These are phyloP conservation scores for Mycena venus DNA, from an alignment of 768 basidiomycete species.

Conservation along the genomic window DNA sequence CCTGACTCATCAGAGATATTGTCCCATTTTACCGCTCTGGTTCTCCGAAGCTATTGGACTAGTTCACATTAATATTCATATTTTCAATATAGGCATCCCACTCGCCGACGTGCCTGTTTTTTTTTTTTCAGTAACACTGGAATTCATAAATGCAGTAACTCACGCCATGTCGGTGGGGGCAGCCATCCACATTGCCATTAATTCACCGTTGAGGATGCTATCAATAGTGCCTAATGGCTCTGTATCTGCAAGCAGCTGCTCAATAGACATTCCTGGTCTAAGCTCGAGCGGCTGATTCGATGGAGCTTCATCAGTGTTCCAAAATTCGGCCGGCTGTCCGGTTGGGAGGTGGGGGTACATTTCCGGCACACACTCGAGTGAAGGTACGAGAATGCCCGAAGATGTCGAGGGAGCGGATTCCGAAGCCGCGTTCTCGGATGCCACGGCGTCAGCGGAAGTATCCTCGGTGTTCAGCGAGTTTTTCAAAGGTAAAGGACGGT, in stretches of 20 bases:
- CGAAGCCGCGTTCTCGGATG: not conserved
- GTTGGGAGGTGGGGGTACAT: no score
- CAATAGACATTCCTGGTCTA: no score
- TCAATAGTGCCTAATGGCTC: not conserved
- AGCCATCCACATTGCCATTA: constrained; percentile 16
- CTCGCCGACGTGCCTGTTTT: not conserved
- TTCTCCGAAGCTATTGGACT: not conserved
- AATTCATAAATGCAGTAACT: not conserved
- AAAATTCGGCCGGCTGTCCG: not conserved
- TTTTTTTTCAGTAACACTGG: not conserved
- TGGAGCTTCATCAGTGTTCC: no score
- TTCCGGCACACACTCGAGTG: no score
- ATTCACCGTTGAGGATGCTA: constrained; percentile 1
- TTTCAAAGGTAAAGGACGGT: not conserved
- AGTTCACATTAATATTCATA: not conserved
- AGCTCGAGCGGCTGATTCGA: no score
- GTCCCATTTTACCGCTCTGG: no score
- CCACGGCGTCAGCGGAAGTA: not conserved
- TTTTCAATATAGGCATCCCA: constrained; percentile 4
- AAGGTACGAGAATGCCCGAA: not conserved
- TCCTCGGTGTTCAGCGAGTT: not conserved
- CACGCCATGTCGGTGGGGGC: no score
- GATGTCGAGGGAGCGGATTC: not conserved
- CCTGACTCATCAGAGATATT: no score
- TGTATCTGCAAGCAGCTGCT: constrained; percentile 7